These are phyloP conservation scores for Boeremia lycopersici DNA, from an alignment of 2,329 filamentous ascomycete species.

Conservation along the genomic window DNA sequence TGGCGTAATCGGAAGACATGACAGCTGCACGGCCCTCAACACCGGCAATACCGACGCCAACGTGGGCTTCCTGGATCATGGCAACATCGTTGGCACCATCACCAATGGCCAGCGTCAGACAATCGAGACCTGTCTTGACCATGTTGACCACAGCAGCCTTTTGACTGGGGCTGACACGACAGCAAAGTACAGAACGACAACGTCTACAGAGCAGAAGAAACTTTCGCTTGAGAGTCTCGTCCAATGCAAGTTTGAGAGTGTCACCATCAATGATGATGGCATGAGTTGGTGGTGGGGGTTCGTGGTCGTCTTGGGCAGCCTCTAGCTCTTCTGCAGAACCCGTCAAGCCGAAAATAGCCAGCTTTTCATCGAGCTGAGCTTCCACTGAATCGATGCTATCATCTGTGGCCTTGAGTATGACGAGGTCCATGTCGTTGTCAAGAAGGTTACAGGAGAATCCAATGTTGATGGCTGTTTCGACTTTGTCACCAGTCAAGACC, in stretches of 20 bases:
- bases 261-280: conserved; percentile 95
- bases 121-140: conserved; percentile 92
- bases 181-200: conserved; percentile 95
- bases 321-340: conserved; percentile 86
- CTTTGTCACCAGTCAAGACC: conserved; percentile 98
- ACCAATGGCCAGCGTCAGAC: conserved; percentile 92
- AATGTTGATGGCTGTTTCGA: conserved; percentile 99
- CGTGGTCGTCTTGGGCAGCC: conserved; percentile 79
- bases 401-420: conserved; percentile 85
- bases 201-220: conserved; percentile 96
- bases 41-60: conserved; percentile 86
- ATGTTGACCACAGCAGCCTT: conserved; percentile 96
- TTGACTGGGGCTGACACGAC: conserved; percentile 93
- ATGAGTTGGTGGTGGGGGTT: conserved; percentile 84
- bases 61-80: conserved; percentile 91
- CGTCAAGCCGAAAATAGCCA: conserved; percentile 75
- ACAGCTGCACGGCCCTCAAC: conserved; percentile 87
- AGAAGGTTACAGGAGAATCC: conserved; percentile 98
- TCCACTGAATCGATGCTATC: conserved; percentile 69
- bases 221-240: conserved; percentile 83
- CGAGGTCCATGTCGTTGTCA: conserved; percentile 96
- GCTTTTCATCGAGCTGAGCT: conserved; percentile 73
- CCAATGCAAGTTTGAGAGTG: conserved; percentile 83
- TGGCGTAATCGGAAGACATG: conserved; percentile 84
- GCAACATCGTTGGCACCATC: conserved; percentile 92